Conservation (phyloP, 2,329 filamentous ascomycete genomes). For the Aspergillus terreus region DNA sequence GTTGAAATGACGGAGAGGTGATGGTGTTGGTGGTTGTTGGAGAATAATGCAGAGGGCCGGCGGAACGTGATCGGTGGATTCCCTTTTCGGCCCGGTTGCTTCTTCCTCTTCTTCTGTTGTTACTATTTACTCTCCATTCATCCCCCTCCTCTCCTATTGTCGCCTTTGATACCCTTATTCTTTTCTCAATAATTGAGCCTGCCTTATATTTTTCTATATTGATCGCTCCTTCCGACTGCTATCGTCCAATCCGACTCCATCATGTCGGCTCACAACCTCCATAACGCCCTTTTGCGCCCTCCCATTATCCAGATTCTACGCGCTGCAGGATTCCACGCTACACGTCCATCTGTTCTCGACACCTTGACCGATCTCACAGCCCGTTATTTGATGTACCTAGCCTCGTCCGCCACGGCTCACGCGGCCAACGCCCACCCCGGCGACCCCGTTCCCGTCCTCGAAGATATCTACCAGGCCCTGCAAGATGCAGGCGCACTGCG, state of each 20-base stretch:
- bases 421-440: constrained; percentile 65
- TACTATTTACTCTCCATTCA: background rate
- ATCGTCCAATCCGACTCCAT: constrained; percentile 12
- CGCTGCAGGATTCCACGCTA: constrained; percentile 82
- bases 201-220: too few relatives aligned
- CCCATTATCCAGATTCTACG: constrained; percentile 87
- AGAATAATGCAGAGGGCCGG: background rate
- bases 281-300: constrained; percentile 79
- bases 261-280: constrained; percentile 51
- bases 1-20: background rate
- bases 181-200: too few relatives aligned
- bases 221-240: background rate
- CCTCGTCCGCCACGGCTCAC: constrained; percentile 67
- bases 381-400: constrained; percentile 73
- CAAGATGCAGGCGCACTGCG: constrained; percentile 73
- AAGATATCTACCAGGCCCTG: constrained; percentile 81
- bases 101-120: background rate
- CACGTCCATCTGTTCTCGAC: constrained; percentile 77
- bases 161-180: too few relatives aligned
- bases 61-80: constrained; percentile 4
- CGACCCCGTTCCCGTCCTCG: constrained; percentile 61
- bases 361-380: constrained; percentile 82
- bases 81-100: background rate
- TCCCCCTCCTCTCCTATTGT: too few relatives aligned
- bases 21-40: background rate